phyloP scores from a whole-genome alignment of 805 yeast species.

The Candida alai region DNA sequence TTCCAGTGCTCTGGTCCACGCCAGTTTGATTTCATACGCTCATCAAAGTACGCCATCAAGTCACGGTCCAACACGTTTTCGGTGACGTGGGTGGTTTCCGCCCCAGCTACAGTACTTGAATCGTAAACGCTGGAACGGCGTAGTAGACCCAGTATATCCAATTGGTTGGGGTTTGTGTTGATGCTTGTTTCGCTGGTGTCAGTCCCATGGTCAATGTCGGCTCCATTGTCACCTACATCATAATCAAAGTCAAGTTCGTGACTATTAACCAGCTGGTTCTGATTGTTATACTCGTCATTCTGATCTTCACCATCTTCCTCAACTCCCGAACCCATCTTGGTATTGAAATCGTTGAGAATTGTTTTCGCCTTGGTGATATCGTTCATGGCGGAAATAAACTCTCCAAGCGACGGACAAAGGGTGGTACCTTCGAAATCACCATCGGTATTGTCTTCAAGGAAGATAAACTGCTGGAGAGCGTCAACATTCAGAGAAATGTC shows the following conservation, averaged over 20 bases:
- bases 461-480: too few species aligned
- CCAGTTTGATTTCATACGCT: slow-evolving; percentile 69
- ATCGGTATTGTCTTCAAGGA: too few species aligned
- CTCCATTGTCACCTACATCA: slow-evolving; percentile 16
- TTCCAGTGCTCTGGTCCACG: slow-evolving; percentile 93
- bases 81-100: slow-evolving; percentile 5
- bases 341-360: slow-evolving; percentile 38
- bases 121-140: too few species aligned
- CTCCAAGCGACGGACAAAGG: slow-evolving; percentile 70
- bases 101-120: too few species aligned
- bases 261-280: slow-evolving; percentile 2
- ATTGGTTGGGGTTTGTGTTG: not conserved
- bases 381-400: slow-evolving; percentile 53
- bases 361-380: slow-evolving; percentile 46
- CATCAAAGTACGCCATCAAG: slow-evolving; percentile 79
- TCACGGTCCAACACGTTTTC: slow-evolving; percentile 48
- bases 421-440: slow-evolving; percentile 24
- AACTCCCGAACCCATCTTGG: slow-evolving; percentile 16
- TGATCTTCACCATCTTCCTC: slow-evolving; percentile 6
- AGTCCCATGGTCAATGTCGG: slow-evolving; percentile 8
- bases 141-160: too few species aligned
- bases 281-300: slow-evolving; percentile 11
- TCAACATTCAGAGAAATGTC: too few species aligned
- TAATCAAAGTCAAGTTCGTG: slow-evolving; percentile 19
- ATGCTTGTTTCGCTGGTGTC: not conserved